Evolutionary conservation across 2,329 filamentous ascomycete genomes (phyloP).

Genomic region (Colletotrichum simmondsii): DNA sequence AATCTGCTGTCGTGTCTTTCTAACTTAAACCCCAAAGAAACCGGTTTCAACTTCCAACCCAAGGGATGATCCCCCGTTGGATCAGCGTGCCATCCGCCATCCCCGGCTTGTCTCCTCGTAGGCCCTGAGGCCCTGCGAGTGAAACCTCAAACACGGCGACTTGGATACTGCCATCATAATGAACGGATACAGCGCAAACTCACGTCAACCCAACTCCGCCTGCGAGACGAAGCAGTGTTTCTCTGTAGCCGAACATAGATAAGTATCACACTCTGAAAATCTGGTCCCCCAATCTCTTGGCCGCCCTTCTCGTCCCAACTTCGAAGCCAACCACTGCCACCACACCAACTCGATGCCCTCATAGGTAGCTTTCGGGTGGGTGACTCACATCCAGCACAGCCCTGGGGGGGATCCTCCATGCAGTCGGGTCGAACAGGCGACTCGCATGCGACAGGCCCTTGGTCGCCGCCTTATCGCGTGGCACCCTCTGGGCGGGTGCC

Average conservation of each 20-base stretch:
- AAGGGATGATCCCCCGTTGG: conserved; percentile 7
- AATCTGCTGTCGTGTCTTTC: conserved; percentile 24
- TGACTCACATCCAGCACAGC: conserved; percentile 34
- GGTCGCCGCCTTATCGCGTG: conserved; percentile 31
- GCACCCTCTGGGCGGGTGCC: conserved; percentile 20
- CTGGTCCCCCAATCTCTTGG: conserved; percentile 20
- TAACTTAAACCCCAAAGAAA: conserved; percentile 11
- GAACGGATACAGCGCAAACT: not conserved
- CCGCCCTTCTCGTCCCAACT: conserved; percentile 21
- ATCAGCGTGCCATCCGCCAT: conserved; percentile 24
- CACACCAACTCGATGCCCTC: conserved; percentile 20
- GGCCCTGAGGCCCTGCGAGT: not conserved
- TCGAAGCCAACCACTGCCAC: not conserved
- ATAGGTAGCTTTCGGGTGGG: conserved; percentile 14
- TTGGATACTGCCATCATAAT: too few species aligned
- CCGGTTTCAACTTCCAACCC: conserved; percentile 27
- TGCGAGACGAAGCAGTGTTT: not conserved
- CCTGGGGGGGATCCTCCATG: conserved; percentile 19
- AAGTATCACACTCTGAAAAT: not conserved
- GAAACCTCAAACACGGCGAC: not conserved
- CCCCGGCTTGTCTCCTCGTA: not conserved
- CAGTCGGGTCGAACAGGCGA: conserved; percentile 27
- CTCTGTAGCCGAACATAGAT: not conserved
- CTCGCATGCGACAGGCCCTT: conserved; percentile 18
- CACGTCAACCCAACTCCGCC: not conserved